Percentiles rank a stretch among this genome's conserved stretches.
Evolutionary conservation across 306 rosid genomes (phyloP).

Genomic region (Prunus padus): DNA sequence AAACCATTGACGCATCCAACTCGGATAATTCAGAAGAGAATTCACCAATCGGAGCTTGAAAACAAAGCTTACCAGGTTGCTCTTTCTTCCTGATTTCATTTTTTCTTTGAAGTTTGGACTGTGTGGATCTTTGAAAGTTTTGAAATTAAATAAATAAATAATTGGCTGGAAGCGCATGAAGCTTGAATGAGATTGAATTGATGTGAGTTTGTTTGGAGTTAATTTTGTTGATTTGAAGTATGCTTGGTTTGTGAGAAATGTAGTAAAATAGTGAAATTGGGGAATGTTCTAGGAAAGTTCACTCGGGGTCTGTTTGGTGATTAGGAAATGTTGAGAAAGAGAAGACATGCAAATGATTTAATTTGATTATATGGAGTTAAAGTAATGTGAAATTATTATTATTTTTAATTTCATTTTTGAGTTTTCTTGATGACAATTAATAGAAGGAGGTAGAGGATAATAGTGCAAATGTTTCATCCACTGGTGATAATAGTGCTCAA

Average conservation of each 20-base stretch:
- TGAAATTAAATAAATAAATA: background rate
- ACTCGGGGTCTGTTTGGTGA: no score
- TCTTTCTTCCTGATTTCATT: background rate
- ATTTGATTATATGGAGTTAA: no score
- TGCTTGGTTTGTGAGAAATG: no score
- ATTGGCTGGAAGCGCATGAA: background rate
- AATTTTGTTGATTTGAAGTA: no score
- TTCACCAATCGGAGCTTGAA: conserved; percentile 50
- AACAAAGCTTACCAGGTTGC: conserved; percentile 65
- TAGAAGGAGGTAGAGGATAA: conserved; percentile 76
- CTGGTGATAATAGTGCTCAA: conserved; percentile 46
- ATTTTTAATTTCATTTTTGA: background rate
- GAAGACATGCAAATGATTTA: background rate
- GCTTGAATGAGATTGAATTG: background rate
- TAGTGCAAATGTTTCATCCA: conserved; percentile 45
- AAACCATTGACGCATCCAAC: conserved; percentile 38
- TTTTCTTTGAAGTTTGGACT: background rate
- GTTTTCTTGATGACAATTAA: conserved; percentile 20
- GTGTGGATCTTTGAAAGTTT: conserved; percentile 19
- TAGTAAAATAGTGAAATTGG: no score
- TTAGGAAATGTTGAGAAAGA: no score
- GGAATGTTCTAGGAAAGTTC: no score
- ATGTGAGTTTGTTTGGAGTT: no score
- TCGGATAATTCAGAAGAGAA: conserved; percentile 36
- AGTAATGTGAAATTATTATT: no score